Evolutionary conservation across 1,139 yeast species (phyloP), one percentile per base, ranked within the genome.

Genomic region (Kodamaea suecica): DNA sequence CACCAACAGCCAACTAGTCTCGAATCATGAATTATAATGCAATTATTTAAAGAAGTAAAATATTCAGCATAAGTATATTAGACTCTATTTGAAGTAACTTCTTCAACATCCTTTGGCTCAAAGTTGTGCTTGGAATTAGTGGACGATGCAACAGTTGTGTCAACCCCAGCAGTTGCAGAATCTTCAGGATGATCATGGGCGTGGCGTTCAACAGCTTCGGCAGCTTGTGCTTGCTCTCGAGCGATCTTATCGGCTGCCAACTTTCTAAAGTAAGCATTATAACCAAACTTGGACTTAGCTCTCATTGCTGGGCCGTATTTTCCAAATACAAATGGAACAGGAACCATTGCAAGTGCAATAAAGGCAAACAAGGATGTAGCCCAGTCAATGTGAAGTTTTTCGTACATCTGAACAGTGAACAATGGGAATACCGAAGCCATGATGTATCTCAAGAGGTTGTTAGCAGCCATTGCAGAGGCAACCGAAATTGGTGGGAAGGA

Each of bases 391-490:
- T 59, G 57, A 40, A 68, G 55, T 23, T 48, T 57, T 14, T 58
- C 50, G 49, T 65, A 69, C 73, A 68, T 66, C 48, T 69, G 74
- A 5, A 64, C 59, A 3, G 70, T 64, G 55, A 70, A 69, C 38
- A 68, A 57, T 34, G 75, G 75, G 55, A 68, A 69, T 6, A 62
- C 70, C 3, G 85, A 84, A 4, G 88, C 87, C 63, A 82, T 63
- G 2, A 75, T 43, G 50, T 83, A 84, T 59, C 92, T 73, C 41
- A 79, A 59, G 47, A 84, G 63, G 52, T 83, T 84, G 59, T 84
- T 84, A 3, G 95, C 95, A 29, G 92, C 92, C 39, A 84, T 56
- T 2, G 90, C 86, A 15, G 87, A 80, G 0, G 94, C 92, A 26
- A 83, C 80, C 24, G 74, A 70, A 30, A 76, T 56, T 35, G 95